Percentiles rank a stretch among this genome's conserved stretches.
phyloP scores from a whole-genome alignment of 169 alveolate genomes.

The Cyclospora cayetanensis region DNA sequence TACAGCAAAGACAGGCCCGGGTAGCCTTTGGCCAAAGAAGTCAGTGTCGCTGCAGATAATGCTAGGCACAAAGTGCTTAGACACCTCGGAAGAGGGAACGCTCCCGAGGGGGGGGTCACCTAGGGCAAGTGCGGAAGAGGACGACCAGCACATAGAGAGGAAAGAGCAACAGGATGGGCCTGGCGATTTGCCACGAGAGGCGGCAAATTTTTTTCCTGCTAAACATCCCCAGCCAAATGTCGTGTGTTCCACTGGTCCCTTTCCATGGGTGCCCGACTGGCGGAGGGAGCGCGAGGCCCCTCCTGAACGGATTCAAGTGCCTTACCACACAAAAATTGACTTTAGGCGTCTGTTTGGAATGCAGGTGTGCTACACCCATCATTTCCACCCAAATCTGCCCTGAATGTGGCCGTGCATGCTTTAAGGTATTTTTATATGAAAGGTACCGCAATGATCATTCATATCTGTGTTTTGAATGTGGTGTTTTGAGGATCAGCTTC shows the following conservation, averaged over 20 bases:
- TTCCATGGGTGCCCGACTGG: slow-evolving; percentile 31
- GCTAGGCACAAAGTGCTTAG: no score
- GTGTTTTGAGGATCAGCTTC: slow-evolving; percentile 35
- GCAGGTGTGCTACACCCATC: slow-evolving; percentile 16
- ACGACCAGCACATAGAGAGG: background rate
- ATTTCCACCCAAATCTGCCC: no score
- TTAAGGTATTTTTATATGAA: no score
- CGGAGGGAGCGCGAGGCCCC: background rate
- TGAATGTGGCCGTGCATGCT: no score
- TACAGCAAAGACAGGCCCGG: no score
- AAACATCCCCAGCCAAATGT: background rate
- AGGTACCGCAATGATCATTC: no score
- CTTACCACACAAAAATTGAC: background rate
- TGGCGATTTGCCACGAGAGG: background rate
- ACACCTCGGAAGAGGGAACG: no score
- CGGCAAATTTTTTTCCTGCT: background rate
- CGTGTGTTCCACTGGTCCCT: background rate
- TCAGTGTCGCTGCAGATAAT: no score
- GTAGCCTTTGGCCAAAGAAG: no score
- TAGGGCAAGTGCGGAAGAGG: background rate
- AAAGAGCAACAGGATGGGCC: background rate
- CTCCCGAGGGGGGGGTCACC: background rate
- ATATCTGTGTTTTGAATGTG: no score
- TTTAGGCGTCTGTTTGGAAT: slow-evolving; percentile 33
- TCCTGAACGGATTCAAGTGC: slow-evolving; percentile 12